Evolutionary conservation across 2,329 filamentous ascomycete species (phyloP), one percentile per base, ranked within the genome.

Genomic region (Aspergillus pseudonomiae): DNA sequence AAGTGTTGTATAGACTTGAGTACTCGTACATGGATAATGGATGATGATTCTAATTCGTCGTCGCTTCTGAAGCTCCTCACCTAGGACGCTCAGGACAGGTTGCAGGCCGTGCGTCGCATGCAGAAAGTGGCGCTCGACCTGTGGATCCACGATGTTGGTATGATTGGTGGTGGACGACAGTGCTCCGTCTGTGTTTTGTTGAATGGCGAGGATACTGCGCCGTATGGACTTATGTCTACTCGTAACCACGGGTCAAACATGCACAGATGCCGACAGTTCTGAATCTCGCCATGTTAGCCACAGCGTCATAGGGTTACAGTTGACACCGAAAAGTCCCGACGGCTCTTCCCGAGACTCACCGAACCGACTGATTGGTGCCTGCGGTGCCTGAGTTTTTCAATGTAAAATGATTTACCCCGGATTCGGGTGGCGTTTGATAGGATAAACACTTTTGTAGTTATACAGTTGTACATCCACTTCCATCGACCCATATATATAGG

Each of bases 261-360:
- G 10, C 10, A 34, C 3, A 34, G 3, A 11, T 34, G 32, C 32
- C 11, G 10, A 10, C 11, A 9, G 32, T 5, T 5, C 10, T 2
- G 6, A 34, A 34, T 34, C 3, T 34, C 32, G 32, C 11, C 32
- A 10, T 34, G 9, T 34, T 1, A 36, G 64, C 62, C 59, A 63
- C 59, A 43, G 68, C 73, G 73, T 75, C 73, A 76, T 73, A 65
- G 54, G 59, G 72, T 71, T 71, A 66, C 68, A 72, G 52, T 53
- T n/a, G 34, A 9, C 55, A 58, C 62, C 65, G 61, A 62, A 57
- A 46, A 26, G 30, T 54, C 48, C 60, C 45, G 41, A 39, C 41
- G 50, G 50, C 61, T 48, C n/a, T 39, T 48, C 59, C 62, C 62
- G 62, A 57, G 61, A 28, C 28, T 55, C 45, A 53, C 28, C 19